These are phyloP conservation scores for Ogataea corticis DNA, from an alignment of 805 yeast genomes.

Conservation along the genomic window DNA sequence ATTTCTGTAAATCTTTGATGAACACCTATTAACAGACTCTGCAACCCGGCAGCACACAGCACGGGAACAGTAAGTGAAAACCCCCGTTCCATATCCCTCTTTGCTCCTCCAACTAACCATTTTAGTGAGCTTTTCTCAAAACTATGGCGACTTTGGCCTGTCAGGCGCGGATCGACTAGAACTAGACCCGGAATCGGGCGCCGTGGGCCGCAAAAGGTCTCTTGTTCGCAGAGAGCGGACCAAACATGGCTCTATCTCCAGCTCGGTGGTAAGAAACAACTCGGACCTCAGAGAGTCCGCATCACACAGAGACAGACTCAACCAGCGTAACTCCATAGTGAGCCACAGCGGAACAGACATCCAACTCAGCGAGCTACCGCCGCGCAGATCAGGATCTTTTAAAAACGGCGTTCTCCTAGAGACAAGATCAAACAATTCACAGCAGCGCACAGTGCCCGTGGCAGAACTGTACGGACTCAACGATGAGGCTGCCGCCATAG, in stretches of 20 bases:
- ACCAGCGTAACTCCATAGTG: background rate
- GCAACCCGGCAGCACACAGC: conserved; percentile 5
- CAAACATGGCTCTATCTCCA: conserved; percentile 1
- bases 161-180: conserved; percentile 3
- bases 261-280: conserved; percentile 6
- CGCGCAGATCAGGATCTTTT: background rate
- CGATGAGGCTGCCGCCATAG: conserved; percentile 4
- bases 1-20: no score
- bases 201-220: conserved; percentile 57
- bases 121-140: conserved; percentile 3
- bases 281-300: conserved; percentile 2
- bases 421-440: background rate
- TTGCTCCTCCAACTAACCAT: conserved; percentile 1
- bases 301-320: conserved; percentile 3
- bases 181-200: conserved; percentile 35
- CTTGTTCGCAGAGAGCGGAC: conserved; percentile 80
- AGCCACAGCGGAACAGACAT: background rate
- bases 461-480: conserved; percentile 24
- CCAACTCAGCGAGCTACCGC: conserved; percentile 1
- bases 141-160: conserved; percentile 3
- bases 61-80: conserved; percentile 6
- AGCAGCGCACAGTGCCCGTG: conserved; percentile 4
- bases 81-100: background rate
- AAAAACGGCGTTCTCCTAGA: background rate
- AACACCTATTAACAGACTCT: background rate